Evolutionary conservation across 306 rosid genomes (phyloP).

Genomic region (Vicia faba): DNA sequence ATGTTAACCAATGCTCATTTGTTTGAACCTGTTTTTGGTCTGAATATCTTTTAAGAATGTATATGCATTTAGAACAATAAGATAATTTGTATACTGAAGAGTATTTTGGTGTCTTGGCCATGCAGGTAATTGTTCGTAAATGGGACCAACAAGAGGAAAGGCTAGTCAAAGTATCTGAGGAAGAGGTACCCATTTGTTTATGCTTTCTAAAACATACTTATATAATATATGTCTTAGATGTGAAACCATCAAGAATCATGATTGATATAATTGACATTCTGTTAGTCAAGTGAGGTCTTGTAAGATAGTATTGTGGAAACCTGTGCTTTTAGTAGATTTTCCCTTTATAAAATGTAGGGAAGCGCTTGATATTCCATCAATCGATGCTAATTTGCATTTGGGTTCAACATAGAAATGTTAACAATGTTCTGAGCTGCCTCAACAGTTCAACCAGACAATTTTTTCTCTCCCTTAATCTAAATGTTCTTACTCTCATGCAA

Average conservation of each 20-base stretch:
- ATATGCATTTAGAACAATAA: background rate
- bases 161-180: conserved; percentile 63
- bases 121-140: conserved; percentile 73
- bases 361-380: conserved; percentile 10
- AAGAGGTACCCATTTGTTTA: conserved; percentile 61
- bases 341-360: background rate
- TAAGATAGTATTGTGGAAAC: conserved; percentile 22
- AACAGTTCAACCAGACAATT: background rate
- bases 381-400: conserved; percentile 10
- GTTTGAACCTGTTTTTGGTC: conserved; percentile 21
- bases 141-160: conserved; percentile 79
- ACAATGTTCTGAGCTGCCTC: conserved; percentile 27
- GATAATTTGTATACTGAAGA: conserved; percentile 2
- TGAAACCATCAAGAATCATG: background rate
- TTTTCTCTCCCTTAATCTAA: conserved; percentile 8
- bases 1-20: background rate
- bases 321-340: conserved; percentile 16
- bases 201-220: conserved; percentile 5
- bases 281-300: conserved; percentile 13
- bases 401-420: conserved; percentile 2
- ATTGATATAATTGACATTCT: conserved; percentile 10
- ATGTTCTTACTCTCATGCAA: conserved; percentile 7
- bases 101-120: conserved; percentile 32
- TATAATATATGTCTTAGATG: conserved; percentile 3
- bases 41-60: conserved; percentile 12